These are phyloP conservation scores for Coelastrella sp. DNA, from an alignment of 139 green algal genomes.

Conservation along the genomic window DNA sequence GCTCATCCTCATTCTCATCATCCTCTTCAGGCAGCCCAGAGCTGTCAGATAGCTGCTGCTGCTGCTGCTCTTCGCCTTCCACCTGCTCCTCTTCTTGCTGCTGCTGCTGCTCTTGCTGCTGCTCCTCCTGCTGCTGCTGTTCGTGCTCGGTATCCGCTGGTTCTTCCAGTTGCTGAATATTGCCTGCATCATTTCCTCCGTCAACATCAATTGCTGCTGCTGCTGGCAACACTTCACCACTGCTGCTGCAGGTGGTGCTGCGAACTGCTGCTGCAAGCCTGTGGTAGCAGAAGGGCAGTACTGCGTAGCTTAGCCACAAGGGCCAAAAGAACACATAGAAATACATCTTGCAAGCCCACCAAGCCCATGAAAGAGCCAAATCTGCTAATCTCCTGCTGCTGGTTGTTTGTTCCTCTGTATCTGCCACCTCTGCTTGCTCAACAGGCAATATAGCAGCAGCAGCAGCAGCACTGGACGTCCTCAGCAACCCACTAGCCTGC, in stretches of 20 bases:
- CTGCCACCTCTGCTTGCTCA: neutral
- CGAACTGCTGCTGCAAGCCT: neutral
- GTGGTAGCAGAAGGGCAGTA: neutral
- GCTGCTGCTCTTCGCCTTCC: neutral
- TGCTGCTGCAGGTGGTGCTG: neutral
- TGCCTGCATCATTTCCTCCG: neutral
- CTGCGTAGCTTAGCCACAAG: neutral
- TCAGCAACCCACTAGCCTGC: neutral
- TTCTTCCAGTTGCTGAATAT: neutral
- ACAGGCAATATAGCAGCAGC: conserved; percentile 1
- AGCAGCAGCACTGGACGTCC: neutral
- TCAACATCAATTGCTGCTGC: neutral
- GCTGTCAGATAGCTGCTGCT: neutral
- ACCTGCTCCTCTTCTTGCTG: neutral
- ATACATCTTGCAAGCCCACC: neutral
- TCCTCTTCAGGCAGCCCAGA: neutral
- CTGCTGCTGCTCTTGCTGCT: neutral
- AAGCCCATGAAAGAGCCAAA: neutral
- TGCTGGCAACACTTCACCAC: neutral
- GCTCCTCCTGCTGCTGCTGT: conserved; percentile 6
- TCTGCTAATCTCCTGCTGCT: neutral
- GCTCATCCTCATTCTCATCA: too few relatives aligned
- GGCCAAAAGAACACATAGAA: neutral
- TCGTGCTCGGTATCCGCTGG: neutral
- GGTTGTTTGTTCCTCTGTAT: too few relatives aligned